Base-by-base conservation (phyloP, 129 eudicot species). In the Pseudognaphalium luteoalbum region DNA sequence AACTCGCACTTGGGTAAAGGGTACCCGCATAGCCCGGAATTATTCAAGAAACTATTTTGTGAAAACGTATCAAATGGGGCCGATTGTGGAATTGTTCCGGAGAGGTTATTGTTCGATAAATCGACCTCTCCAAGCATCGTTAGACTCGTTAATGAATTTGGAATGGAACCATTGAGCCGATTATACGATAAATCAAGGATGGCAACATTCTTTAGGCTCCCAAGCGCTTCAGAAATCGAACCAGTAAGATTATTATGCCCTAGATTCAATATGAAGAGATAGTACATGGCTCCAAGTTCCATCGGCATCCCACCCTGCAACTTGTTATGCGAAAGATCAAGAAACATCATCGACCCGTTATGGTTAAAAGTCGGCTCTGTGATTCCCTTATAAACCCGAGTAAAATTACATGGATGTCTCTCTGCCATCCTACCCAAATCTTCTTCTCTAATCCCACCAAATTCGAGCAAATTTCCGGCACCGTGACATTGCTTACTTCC, bases 291-390 rank as follows among this genome's bases (percentile, higher is more conserved):
- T 34, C 99, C 99, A 2, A 95, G 92, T 83, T 95, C 99, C 82
- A 84, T 95, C 0, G 99, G 99, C 21, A 95, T 89, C 35, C 88
- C 83, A 28, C 99, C 99, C 58, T 87, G 94, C 83, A 91, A 74
- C 34, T 71, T 78, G 70, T 95, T 95, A 59, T 86, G 78, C 14
- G 99, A 95, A 61, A 95, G 82, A 66, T 91, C 99, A 4, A 95
- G 89, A 72, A 95, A 89, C 52, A 95, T 91, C 96, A 95, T 95
- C n/a, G 97, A 87, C 19, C 99, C 99, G 50, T 95, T 95, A 70
- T 91, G 92, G 70, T 89, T 86, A 82, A 95, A 95, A 25, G 87
- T 95, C 17, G 97, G 97, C 28, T 89, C 83, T 3, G 96, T 87
- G n/a, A 83, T 74, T 6, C 97, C 99, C 25, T 61, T 68, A 34